Evolutionary conservation across 1,284 basidiomycete species (phyloP), one percentile per base, ranked within the genome.

Genomic region (Microbotryum intermedium): DNA sequence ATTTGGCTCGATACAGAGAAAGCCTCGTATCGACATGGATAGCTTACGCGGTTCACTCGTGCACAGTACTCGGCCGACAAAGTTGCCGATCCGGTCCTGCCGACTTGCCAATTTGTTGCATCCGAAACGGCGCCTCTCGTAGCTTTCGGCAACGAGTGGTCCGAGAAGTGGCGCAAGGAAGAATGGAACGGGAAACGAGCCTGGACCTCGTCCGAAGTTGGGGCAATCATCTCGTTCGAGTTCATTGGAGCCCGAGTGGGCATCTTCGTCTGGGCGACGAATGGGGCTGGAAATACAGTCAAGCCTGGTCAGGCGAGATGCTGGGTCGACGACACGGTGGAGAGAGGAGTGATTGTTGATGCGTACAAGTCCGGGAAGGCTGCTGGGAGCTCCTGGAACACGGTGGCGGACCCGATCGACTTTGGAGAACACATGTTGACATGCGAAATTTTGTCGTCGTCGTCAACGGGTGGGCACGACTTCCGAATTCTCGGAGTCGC

Each of bases 151-250:
- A 16, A 34, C n/a, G 11, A 7, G 23, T 29, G 50, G 3, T 29
- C 43, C 11, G 9, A 29, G 4, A 20, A 44, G 13, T 67, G 64
- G 62, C 25, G 34, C n/a, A 20, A 54, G 13, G 28, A 58, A 29
- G 53, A 59, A 7, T 67, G 65, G 62, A 64, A 67, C 58, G 62
- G 53, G 25, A 64, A 67, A 23, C 25, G 45, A 9, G 65, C 65
- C 0, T 57, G 58, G 58, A 28, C 34, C 11, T 51, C 65, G 4
- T 21, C 34, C 18, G n/a, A 43, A 7, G 52, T 56, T 6, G 65
- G 65, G 10, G 20, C 50, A 1, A 56, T 45, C 34, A 58, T 67
- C 56, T 55, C 57, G 11, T 58, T 67, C 49, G 10, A n/a, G 2
- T 64, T 61, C 45, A 43, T 9, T 1, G 65, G 65, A 6, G 55